These are phyloP conservation scores for Ophiostoma novo-ulmi DNA, from an alignment of 2,329 filamentous ascomycete species.

Conservation along the genomic window DNA sequence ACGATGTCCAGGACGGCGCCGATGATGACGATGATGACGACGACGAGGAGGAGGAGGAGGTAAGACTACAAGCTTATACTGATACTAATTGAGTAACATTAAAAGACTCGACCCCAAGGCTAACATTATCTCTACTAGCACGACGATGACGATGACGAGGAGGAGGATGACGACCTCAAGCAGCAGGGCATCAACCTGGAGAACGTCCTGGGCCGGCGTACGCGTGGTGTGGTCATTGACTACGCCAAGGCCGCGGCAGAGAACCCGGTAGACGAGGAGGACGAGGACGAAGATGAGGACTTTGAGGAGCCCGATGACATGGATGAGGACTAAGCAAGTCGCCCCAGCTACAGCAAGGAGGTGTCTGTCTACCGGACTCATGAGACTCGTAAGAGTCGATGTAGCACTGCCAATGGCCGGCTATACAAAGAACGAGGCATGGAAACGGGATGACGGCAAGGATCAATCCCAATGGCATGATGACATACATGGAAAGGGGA, in stretches of 20 bases:
- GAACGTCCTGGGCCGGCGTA: slow-evolving; percentile 89
- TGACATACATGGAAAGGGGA: not conserved
- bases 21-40: slow-evolving; percentile 69
- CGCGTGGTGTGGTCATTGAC: slow-evolving; percentile 87
- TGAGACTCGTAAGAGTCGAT: not conserved
- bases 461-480: not conserved
- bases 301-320: slow-evolving; percentile 63
- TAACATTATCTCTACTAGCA: slow-evolving; percentile 1
- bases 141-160: slow-evolving; percentile 31
- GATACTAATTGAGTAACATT: not conserved
- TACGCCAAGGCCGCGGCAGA: slow-evolving; percentile 85
- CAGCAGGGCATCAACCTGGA: slow-evolving; percentile 85
- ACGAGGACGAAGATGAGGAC: slow-evolving; percentile 72
- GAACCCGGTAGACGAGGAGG: slow-evolving; percentile 68
- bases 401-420: not conserved
- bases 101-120: slow-evolving; percentile 19
- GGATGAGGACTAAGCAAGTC: slow-evolving; percentile 49
- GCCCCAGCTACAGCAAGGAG: not conserved
- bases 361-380: not conserved
- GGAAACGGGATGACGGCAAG: not conserved
- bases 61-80: no score
- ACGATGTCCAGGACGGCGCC: slow-evolving; percentile 65
- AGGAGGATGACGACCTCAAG: slow-evolving; percentile 72
- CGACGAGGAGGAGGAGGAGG: slow-evolving; percentile 49
- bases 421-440: not conserved